Evolutionary conservation across 2,329 filamentous ascomycete species (phyloP), one percentile per base, ranked within the genome.

Genomic region (Fusarium avenaceum): DNA sequence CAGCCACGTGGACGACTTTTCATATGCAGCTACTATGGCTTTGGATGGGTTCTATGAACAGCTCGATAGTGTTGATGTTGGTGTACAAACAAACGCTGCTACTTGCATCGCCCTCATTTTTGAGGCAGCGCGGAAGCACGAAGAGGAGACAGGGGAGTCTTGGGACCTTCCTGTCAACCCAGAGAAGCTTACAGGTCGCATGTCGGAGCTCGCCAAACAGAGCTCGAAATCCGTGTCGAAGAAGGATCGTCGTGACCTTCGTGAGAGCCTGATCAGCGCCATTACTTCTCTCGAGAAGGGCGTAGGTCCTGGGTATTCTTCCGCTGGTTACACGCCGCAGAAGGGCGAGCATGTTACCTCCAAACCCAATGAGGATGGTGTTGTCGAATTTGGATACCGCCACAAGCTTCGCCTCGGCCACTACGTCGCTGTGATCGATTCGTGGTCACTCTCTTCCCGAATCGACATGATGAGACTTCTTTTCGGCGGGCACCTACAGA

Each of bases 21-120:
- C 92, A 70, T 85, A 87, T 17, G 85, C 89, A 63, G 92, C 90
- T 32, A 89, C 93, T 67, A 81, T 87, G 28, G 90, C 92, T 17
- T 86, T 96, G 72, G 91, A 96, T 53, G 89, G 90, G 3, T 93
- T 97, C 71, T 89, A 92, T 42, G 93, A 97, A 47, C 94, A 97
- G 78, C 89, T 97, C 19, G 89, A 94, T 62, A 93, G 91, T 76
- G 84, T 84, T 32, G 89, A 93, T 60, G 82, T 89, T 1, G 82
- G 86, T 10, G 92, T 97, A 1, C 92, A 96, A 74, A 88, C 93
- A 45, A 88, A 90, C 5, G 91, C 93, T 0, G 93, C 91, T 5
- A 87, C 91, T 74, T 92, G 92, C 76, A 94, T 97, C 61, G 93
- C 93, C 1, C 83, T 96, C 11, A 83, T 97, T 13, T 95, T 92